A percentile compares a stretch with the other conserved stretches of the same genome.
phyloP scores from a whole-genome alignment of 768 basidiomycete genomes.

The Agrocybe pediades region DNA sequence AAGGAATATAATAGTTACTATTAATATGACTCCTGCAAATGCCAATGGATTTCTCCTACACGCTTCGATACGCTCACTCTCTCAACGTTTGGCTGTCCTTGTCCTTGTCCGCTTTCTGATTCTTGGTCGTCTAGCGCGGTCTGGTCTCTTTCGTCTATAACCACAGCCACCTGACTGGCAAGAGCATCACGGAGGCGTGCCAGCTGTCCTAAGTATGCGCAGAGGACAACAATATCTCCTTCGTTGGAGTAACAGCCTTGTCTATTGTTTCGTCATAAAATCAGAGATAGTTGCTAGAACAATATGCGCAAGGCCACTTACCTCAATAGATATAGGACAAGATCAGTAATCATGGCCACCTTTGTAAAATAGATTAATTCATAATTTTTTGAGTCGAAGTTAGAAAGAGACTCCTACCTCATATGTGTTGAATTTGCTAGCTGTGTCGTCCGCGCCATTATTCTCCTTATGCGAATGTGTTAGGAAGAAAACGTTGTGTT shows the following conservation, averaged over 20 bases:
- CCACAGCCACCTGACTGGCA: conserved; percentile 50
- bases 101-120: conserved; percentile 29
- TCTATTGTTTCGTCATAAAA: conserved; percentile 17
- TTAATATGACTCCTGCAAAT: background rate
- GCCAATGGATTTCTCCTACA: background rate
- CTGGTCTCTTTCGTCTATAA: conserved; percentile 72
- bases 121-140: conserved; percentile 58
- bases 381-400: background rate
- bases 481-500: conserved; percentile 68
- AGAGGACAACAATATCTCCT: conserved; percentile 49
- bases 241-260: conserved; percentile 47
- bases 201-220: conserved; percentile 49
- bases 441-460: conserved; percentile 59
- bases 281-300: background rate
- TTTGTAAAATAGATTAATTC: conserved; percentile 12
- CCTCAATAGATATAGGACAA: conserved; percentile 46
- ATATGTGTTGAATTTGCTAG: conserved; percentile 65
- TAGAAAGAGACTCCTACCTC: conserved; percentile 50
- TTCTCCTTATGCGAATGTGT: conserved; percentile 64
- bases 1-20: too few relatives aligned
- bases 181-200: conserved; percentile 41
- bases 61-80: conserved; percentile 4
- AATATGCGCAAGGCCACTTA: conserved; percentile 8
- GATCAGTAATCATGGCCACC: conserved; percentile 46
- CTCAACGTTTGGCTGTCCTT: conserved; percentile 11